Evolutionary conservation across 2,329 filamentous ascomycete genomes (phyloP).

Genomic region (Lasiodiplodia sp.): DNA sequence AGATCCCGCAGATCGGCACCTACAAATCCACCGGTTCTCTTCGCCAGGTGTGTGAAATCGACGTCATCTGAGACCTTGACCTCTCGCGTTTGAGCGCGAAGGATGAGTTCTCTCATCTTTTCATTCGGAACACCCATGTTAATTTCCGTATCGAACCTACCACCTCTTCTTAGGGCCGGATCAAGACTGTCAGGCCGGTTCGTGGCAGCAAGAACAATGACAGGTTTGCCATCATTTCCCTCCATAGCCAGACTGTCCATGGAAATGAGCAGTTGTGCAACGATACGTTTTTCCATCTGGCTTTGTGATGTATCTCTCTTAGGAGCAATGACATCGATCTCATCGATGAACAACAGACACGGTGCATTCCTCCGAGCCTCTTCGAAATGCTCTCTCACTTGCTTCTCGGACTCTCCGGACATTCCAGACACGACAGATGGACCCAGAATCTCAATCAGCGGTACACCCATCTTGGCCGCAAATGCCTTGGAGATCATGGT

Average conservation of each 20-base stretch:
- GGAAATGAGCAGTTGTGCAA: conserved; percentile 81
- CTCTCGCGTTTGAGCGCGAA: conserved; percentile 74
- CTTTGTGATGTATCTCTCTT: conserved; percentile 83
- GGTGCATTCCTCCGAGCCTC: conserved; percentile 86
- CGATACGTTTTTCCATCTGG: conserved; percentile 89
- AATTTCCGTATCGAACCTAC: conserved; percentile 82
- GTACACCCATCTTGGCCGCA: conserved; percentile 76
- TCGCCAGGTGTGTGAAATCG: conserved; percentile 77
- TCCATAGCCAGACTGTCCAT: conserved; percentile 81
- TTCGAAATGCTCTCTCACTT: conserved; percentile 84
- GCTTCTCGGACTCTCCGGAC: conserved; percentile 89
- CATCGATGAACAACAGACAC: conserved; percentile 89
- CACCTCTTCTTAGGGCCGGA: conserved; percentile 75
- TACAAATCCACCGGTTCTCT: conserved; percentile 89
- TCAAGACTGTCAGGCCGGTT: conserved; percentile 88
- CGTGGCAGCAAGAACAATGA: conserved; percentile 90
- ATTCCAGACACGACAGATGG: conserved; percentile 84
- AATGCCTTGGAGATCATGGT: conserved; percentile 83
- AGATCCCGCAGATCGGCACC: conserved; percentile 84
- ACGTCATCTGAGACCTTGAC: conserved; percentile 72
- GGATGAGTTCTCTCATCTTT: conserved; percentile 76
- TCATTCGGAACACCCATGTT: conserved; percentile 89
- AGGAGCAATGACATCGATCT: conserved; percentile 89
- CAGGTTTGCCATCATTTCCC: conserved; percentile 75
- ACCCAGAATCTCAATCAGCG: conserved; percentile 82